phyloP scores from a whole-genome alignment of 1,284 basidiomycete species.

The Cryptococcus jaspeensis region DNA sequence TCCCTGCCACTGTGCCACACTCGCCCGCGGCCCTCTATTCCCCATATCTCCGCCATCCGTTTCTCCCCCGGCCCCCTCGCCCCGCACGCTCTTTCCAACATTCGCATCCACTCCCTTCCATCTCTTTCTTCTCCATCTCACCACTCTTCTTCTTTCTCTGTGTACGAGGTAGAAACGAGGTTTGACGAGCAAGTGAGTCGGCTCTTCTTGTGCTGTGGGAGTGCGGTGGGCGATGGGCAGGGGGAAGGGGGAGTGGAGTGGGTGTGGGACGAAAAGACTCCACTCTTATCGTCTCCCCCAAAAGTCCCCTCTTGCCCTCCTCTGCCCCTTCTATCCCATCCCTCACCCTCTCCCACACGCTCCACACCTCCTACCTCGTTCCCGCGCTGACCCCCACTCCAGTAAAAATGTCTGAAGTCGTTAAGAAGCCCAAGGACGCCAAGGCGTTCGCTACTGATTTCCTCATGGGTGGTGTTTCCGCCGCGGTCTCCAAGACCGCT shows the following conservation, averaged over 20 bases:
- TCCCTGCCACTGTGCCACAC: no score
- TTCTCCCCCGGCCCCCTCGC: slow-evolving; percentile 3
- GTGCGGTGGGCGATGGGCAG: background rate
- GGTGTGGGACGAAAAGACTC: background rate
- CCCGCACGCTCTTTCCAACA: slow-evolving; percentile 8
- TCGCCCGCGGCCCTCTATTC: no score
- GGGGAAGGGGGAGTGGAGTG: background rate
- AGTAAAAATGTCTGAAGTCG: slow-evolving; percentile 39
- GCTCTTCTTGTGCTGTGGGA: background rate
- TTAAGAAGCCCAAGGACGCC: slow-evolving; percentile 52
- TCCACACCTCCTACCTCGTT: background rate
- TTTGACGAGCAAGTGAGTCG: slow-evolving; percentile 7
- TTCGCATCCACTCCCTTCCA: slow-evolving; percentile 8
- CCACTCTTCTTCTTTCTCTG: slow-evolving; percentile 21
- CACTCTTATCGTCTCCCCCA: background rate
- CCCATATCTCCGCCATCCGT: background rate
- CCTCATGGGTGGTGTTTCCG: slow-evolving; percentile 53
- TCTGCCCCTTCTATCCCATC: background rate
- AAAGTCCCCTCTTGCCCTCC: background rate
- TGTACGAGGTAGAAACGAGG: slow-evolving; percentile 17
- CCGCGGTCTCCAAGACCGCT: slow-evolving; percentile 92
- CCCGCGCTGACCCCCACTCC: background rate
- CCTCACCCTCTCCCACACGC: background rate
- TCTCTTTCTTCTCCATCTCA: slow-evolving; percentile 17
- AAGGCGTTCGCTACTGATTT: slow-evolving; percentile 53